These are phyloP conservation scores for Cladophialophora bantiana DNA, from an alignment of 2,329 filamentous ascomycete species.

Conservation along the genomic window DNA sequence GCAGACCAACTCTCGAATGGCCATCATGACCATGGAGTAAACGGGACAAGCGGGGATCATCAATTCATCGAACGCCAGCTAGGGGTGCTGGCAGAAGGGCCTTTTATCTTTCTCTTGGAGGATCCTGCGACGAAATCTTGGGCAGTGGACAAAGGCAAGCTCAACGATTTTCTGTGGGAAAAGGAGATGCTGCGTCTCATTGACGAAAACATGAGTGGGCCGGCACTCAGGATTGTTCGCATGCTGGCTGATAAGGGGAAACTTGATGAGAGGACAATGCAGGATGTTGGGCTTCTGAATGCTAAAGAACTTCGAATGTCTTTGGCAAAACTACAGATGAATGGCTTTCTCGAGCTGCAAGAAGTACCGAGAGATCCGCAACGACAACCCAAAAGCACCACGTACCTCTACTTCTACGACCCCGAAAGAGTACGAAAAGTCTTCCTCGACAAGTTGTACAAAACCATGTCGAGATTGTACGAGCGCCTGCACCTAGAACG, in stretches of 20 bases:
- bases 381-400: conserved; percentile 79
- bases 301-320: conserved; percentile 84
- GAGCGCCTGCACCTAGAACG: conserved; percentile 82
- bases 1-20: conserved; percentile 18
- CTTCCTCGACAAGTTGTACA: conserved; percentile 83
- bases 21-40: conserved; percentile 8
- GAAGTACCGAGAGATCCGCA: conserved; percentile 90
- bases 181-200: conserved; percentile 79
- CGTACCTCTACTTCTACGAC: conserved; percentile 94
- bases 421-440: conserved; percentile 72
- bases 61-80: conserved; percentile 45
- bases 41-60: conserved; percentile 19
- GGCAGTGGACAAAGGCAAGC: conserved; percentile 79
- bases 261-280: conserved; percentile 90
- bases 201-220: conserved; percentile 30
- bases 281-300: conserved; percentile 79
- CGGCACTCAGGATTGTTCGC: conserved; percentile 74
- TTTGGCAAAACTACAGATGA: conserved; percentile 83
- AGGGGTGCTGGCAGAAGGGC: conserved; percentile 58
- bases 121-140: conserved; percentile 69
- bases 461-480: conserved; percentile 83
- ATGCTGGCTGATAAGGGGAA: conserved; percentile 87
- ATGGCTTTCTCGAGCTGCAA: conserved; percentile 87
- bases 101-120: conserved; percentile 48
- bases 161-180: conserved; percentile 75